Base-by-base conservation (phyloP, 352 stramenopile genomes). In the Pythium phragmiticola region DNA sequence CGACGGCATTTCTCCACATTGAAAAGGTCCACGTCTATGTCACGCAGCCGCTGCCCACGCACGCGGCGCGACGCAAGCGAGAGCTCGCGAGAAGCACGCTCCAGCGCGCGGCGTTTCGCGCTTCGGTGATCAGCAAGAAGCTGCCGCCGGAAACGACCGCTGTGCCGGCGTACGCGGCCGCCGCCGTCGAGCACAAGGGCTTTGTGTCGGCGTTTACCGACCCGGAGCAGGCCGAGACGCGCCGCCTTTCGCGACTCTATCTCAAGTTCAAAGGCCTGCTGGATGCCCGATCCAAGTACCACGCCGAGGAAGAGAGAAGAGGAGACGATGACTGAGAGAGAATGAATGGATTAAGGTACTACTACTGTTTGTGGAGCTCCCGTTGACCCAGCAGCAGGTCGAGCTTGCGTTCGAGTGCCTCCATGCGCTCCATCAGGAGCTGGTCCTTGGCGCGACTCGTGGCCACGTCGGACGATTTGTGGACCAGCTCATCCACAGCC, bases 231-330 rank as follows among this genome's bases (percentile, higher is more conserved):
- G 72, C 79, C 0, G 79, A 90, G 34, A 87, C 78, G 68, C 74
- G 72, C 33, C 74, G 77, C 0, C 63, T 89, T 14, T 89, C 82
- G n/a, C 78, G 72, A n/a, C 47, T 90, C 4, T 89, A 89, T 61
- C 47, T 69, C 16, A 77, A 78, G 21, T 90, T 90, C 54, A 85
- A 82, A 37, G 72, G 56, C 26, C 63, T 90, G 23, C 58, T 90
- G 4, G 82, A 90, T 9, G 74, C 80, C 7, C 39, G 78, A 21
- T 67, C 72, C 26, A 80, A 77, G 47, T 84, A 86, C 37, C 37
- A 60, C 4, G 41, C 61, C 41, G 66, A 84, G 43, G 57, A 69
- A n/a, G 5, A 46, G 13, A 2, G 39, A 46, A 9, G 34, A 33
- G 39, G 26, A 30, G 26, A 30, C 26, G 26, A 55, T 21, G 50